Evolutionary conservation across 805 yeast species (phyloP).

Genomic region (Candida khao-thaluensis): DNA sequence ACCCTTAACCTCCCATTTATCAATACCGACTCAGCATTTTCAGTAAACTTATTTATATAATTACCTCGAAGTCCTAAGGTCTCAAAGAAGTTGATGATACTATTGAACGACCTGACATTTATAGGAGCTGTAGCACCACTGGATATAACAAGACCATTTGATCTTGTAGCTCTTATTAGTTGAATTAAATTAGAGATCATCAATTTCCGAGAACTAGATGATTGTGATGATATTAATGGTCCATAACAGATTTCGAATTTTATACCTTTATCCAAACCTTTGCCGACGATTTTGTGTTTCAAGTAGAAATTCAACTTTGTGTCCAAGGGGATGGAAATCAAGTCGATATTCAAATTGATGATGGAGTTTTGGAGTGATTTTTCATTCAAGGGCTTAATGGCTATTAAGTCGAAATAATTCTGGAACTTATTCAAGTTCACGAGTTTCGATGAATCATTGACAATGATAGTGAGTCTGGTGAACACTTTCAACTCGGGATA

Average conservation of each 20-base stretch:
- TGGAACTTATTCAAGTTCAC: conserved; percentile 54
- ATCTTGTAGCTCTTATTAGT: conserved; percentile 76
- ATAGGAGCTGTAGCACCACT: conserved; percentile 66
- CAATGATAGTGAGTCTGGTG: conserved; percentile 70
- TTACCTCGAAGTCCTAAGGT: conserved; percentile 69
- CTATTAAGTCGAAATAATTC: conserved; percentile 68
- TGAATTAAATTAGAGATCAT: conserved; percentile 72
- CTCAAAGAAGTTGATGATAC: conserved; percentile 62
- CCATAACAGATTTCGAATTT: conserved; percentile 76
- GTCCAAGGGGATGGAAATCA: conserved; percentile 70
- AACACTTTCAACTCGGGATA: conserved; percentile 45
- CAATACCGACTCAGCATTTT: conserved; percentile 62
- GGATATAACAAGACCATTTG: conserved; percentile 73
- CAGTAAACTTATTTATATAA: conserved; percentile 58
- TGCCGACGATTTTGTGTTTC: conserved; percentile 79
- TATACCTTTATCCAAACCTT: conserved; percentile 80
- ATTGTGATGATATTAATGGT: conserved; percentile 43
- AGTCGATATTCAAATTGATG: conserved; percentile 73
- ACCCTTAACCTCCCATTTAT: conserved; percentile 72
- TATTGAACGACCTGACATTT: conserved; percentile 64
- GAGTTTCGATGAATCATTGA: conserved; percentile 76
- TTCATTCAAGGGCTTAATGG: conserved; percentile 79
- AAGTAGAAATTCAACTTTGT: conserved; percentile 70
- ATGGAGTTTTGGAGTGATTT: conserved; percentile 74
- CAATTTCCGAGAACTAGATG: conserved; percentile 46